Conservation (phyloP, 768 basidiomycete genomes). For the Amyloporia xantha region DNA sequence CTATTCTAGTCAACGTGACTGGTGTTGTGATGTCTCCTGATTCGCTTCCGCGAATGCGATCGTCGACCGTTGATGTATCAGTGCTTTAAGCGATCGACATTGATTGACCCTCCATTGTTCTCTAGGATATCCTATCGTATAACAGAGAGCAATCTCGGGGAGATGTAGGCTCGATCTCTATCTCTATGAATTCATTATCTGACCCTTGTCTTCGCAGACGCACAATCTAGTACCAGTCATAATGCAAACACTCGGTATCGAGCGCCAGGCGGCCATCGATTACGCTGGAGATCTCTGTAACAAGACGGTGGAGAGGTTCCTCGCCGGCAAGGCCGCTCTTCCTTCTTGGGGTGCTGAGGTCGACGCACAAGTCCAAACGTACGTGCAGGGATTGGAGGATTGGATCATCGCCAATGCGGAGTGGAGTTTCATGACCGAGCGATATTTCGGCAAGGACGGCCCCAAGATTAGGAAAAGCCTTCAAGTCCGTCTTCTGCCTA, state of each 20-base stretch:
- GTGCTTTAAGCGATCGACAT: background rate
- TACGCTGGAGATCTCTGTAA: slow-evolving; percentile 62
- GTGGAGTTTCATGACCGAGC: slow-evolving; percentile 69
- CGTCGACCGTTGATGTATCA: background rate
- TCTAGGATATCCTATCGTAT: slow-evolving; percentile 69
- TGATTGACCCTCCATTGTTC: background rate
- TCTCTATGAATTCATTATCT: background rate
- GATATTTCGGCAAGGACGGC: slow-evolving; percentile 63
- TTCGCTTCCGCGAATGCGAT: background rate
- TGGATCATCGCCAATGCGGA: slow-evolving; percentile 72
- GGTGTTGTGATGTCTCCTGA: too few relatives aligned
- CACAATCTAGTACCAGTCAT: slow-evolving; percentile 72
- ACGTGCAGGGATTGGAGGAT: slow-evolving; percentile 59
- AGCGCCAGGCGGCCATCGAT: slow-evolving; percentile 57
- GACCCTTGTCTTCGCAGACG: slow-evolving; percentile 22
- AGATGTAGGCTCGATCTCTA: slow-evolving; percentile 22
- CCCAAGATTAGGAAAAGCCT: slow-evolving; percentile 45
- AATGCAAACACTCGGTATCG: slow-evolving; percentile 52
- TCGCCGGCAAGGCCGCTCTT: slow-evolving; percentile 34
- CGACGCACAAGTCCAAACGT: slow-evolving; percentile 53
- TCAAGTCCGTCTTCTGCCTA: slow-evolving; percentile 45
- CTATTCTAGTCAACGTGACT: too few relatives aligned
- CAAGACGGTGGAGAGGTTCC: slow-evolving; percentile 62
- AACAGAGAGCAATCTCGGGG: slow-evolving; percentile 67
- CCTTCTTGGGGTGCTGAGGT: slow-evolving; percentile 65